These are phyloP conservation scores for Verticillium nubilum DNA, from an alignment of 2,329 filamentous ascomycete genomes.

Conservation along the genomic window DNA sequence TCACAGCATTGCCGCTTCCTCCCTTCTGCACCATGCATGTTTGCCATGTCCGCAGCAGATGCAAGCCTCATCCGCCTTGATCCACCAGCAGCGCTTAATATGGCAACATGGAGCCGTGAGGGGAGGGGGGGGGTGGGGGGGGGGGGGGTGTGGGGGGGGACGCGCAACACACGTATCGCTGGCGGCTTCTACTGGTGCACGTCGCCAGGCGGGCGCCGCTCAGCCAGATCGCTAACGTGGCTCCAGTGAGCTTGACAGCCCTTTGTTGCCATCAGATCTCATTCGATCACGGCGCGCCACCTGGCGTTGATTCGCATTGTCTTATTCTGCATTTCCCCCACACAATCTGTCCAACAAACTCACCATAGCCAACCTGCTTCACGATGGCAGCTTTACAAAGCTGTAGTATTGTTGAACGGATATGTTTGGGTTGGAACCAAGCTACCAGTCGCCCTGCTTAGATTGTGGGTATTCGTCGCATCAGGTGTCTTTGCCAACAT, in stretches of 20 bases:
- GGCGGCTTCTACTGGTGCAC: neutral
- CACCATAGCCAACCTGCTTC: no score
- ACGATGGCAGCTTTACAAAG: no score
- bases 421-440: no score
- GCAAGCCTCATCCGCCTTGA: neutral
- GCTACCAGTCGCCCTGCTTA: no score
- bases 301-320: neutral
- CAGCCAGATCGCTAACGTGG: neutral
- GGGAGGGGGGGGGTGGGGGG: neutral
- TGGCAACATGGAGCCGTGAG: neutral
- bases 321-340: no score
- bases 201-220: neutral
- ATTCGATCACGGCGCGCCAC: neutral
- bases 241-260: neutral
- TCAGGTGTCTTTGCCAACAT: no score
- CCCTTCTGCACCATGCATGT: neutral
- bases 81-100: neutral
- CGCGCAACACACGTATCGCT: neutral
- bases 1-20: neutral
- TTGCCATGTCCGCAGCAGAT: neutral
- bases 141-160: neutral
- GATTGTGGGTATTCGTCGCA: no score
- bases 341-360: no score
- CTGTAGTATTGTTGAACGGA: no score
- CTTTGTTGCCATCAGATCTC: neutral